Evolutionary conservation across 345 rosid genomes (phyloP), one percentile per base, ranked within the genome.

Genomic region (Eucalyptus pauciflora): DNA sequence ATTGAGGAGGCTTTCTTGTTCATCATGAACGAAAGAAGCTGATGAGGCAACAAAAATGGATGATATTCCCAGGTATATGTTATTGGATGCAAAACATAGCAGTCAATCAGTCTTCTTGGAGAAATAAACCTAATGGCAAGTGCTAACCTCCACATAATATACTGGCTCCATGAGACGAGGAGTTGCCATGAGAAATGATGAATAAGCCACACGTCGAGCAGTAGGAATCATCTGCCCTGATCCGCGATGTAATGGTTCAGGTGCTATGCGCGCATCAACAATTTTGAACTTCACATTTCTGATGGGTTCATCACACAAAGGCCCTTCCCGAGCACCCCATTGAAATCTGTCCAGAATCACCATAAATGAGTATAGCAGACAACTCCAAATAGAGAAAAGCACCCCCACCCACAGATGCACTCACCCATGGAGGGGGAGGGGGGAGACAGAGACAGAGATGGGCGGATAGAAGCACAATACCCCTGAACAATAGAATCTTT

Each of bases 301-400:
- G 92, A 97, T 96, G 79, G 99, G 99, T 89, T 98, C 99, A 88
- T 98, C 99, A 91, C 99, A 98, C 20, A 98, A 95, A 13, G 99
- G 99, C 37, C 99, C 99, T 97, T 98, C 99, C 90, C 99, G 93
- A 80, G 99, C 99, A 88, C 97, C 99, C 99, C 99, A 98, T 91
- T 98, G 99, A 91, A 98, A 98, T 86, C 99, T 97, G 92, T 87
- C 88, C 86, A 88, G 80, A 86, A 86, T 81, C 90, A 58, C 54
- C 56, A 79, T 79, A 56, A 56, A 87, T 86, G 49, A 90, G 71
- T 79, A 50, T 90, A 48, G 33, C 88, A 67, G 85, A 45, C 29
- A 76, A 76, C 85, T 37, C 85, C 48, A 76, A 76, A 20, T 37
- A 41, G 85, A 37, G 48, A 76, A 11, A 41, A 76, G 85, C 85